A percentile compares a stretch with the other conserved stretches of the same genome.
These are phyloP conservation scores for Colletotrichum liaoningense DNA, from an alignment of 2,329 filamentous ascomycete species.

Conservation along the genomic window DNA sequence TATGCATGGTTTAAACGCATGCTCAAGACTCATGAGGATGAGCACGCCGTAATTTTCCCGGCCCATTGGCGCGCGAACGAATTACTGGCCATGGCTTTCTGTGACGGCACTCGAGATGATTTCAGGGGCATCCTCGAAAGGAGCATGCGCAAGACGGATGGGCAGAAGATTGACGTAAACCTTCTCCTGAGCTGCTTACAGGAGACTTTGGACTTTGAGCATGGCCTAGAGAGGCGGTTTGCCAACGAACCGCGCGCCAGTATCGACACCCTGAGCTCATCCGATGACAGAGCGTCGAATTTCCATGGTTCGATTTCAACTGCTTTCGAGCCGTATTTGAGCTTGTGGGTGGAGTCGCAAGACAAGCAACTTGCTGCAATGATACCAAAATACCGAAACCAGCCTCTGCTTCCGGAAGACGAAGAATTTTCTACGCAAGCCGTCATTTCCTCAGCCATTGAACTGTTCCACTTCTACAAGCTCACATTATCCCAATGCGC, in stretches of 20 bases:
- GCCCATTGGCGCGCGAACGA: constrained; percentile 90
- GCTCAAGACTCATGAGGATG: constrained; percentile 94
- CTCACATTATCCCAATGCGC: constrained; percentile 93
- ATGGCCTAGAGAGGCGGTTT: constrained; percentile 88
- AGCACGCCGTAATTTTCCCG: constrained; percentile 90
- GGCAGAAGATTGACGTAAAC: constrained; percentile 88
- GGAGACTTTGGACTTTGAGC: constrained; percentile 97
- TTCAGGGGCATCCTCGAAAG: constrained; percentile 93
- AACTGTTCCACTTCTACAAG: constrained; percentile 97
- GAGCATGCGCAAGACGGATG: constrained; percentile 82
- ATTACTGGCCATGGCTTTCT: constrained; percentile 89
- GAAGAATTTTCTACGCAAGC: constrained; percentile 93
- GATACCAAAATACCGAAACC: constrained; percentile 88
- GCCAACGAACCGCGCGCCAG: constrained; percentile 79
- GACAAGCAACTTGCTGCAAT: constrained; percentile 87
- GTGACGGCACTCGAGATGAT: constrained; percentile 94
- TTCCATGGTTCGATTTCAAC: constrained; percentile 95
- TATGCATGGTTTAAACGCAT: constrained; percentile 98
- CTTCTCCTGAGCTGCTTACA: constrained; percentile 89
- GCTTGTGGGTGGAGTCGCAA: constrained; percentile 96
- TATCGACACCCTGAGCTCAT: constrained; percentile 88
- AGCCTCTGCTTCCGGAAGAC: constrained; percentile 82
- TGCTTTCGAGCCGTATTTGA: constrained; percentile 96
- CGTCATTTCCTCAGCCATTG: constrained; percentile 93
- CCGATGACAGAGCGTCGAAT: constrained; percentile 78